A percentile compares a stretch with the other conserved stretches of the same genome.
phyloP scores from a whole-genome alignment of 1,284 basidiomycete species.

The Trametes pubescens region DNA sequence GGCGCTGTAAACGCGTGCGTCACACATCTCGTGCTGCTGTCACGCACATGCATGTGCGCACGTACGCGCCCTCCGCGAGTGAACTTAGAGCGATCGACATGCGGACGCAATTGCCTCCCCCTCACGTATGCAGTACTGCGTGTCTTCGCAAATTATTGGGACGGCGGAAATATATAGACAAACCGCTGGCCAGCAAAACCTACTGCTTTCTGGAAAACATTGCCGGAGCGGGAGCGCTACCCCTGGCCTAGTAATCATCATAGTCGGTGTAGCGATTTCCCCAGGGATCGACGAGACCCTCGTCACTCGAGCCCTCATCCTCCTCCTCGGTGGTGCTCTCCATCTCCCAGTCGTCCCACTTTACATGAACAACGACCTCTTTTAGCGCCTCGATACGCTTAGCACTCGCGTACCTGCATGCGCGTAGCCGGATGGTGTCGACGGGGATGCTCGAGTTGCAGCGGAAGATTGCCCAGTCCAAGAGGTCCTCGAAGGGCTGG shows the following conservation, averaged over 20 bases:
- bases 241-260: not conserved
- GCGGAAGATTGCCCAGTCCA: constrained; percentile 14
- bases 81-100: too few species aligned
- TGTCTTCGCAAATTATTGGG: too few species aligned
- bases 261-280: constrained; percentile 3
- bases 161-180: too few species aligned
- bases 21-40: too few species aligned
- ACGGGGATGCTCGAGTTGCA: constrained; percentile 3
- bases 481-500: constrained; percentile 7
- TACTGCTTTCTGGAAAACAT: too few species aligned
- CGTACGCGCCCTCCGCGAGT: too few species aligned
- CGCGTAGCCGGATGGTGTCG: constrained; percentile 2
- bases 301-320: not conserved
- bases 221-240: not conserved
- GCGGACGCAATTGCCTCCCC: too few species aligned
- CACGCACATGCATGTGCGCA: too few species aligned
- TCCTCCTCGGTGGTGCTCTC: constrained; percentile 15
- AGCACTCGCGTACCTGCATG: not conserved
- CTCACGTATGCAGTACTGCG: too few species aligned
- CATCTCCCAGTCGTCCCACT: constrained; percentile 10
- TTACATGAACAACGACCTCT: constrained; percentile 9
- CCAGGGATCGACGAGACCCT: not conserved
- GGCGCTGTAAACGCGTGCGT: too few species aligned
- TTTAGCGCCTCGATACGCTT: not conserved
- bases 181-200: too few species aligned